Base-by-base conservation (phyloP, 2,329 filamentous ascomycete species). In the Xylaria sp. region DNA sequence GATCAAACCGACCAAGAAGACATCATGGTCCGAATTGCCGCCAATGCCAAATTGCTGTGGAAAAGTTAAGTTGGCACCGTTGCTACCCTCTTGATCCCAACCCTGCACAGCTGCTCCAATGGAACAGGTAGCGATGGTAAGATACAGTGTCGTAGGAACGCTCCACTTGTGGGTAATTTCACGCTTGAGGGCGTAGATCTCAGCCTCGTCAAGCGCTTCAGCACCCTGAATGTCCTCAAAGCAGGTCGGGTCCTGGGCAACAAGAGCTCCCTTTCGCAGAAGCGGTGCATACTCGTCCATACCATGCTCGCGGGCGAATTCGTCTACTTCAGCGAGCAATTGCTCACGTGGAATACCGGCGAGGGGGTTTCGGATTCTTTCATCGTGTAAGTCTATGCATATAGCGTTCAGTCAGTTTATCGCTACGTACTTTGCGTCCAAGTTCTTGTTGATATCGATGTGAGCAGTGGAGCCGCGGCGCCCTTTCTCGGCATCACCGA, bases 161-260 rank as follows among this genome's bases (percentile, higher is more conserved):
- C 86, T 84, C 88, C 90, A 93, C 75, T 89, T 90, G 83, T 93
- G 89, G 40, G 87, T 82, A 31, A 86, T 82, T 78, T 93, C 91
- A 69, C 89, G 83, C 53, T 83, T 82, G 36, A 95, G 83, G 11
- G 83, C 84, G 28, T 85, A 81, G 63, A 89, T 86, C 75, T 92
- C 90, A 1, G 84, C 82, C 20, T 89, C 84, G 62, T 84, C 81
- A 2, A 94, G 84, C 9, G 87, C 86, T 59, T 87, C 81, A 62
- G 87, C 81, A 71, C 87, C 85, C 3, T 78, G 80, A 42, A 93
- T 84, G 44, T 84, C 81, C 68, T 92, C 90, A 76, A 83, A 92
- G 44, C 84, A 83, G 9, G 82, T 81, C 0, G 91, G 91, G 71
- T 91, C 88, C 77, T 93, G 91, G 2, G 92, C 92, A 28, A 94